A percentile compares a stretch with the other conserved stretches of the same genome.
Evolutionary conservation across 129 eudicot species (phyloP).

Genomic region (Artemisia annua): DNA sequence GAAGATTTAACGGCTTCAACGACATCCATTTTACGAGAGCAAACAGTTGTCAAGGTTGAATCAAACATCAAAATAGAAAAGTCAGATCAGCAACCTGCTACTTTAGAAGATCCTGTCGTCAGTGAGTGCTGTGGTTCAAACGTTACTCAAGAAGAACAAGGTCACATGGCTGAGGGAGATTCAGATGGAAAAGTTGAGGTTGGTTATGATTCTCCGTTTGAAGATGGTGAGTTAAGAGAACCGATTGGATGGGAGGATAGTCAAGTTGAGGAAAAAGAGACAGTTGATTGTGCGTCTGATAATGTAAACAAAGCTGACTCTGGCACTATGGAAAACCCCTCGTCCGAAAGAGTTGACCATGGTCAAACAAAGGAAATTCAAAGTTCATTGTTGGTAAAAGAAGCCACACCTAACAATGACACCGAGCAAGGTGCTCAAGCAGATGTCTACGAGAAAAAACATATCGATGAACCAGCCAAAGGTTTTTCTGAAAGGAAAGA

Average conservation of each 20-base stretch:
- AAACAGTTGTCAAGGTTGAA: slow-evolving; percentile 22
- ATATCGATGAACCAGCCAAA: slow-evolving; percentile 17
- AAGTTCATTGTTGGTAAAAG: slow-evolving; percentile 29
- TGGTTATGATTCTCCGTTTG: slow-evolving; percentile 85
- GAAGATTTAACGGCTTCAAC: slow-evolving; percentile 43
- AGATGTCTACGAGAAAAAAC: slow-evolving; percentile 17
- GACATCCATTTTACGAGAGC: slow-evolving; percentile 32
- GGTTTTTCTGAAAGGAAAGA: slow-evolving; percentile 7
- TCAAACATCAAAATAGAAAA: neutral
- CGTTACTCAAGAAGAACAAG: slow-evolving; percentile 39
- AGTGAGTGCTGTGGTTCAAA: slow-evolving; percentile 37
- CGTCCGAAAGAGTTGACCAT: slow-evolving; percentile 41
- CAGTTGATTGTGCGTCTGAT: slow-evolving; percentile 27
- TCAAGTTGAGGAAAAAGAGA: too few relatives aligned
- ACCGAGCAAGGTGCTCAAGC: slow-evolving; percentile 20
- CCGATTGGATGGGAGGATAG: slow-evolving; percentile 20
- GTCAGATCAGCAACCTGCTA: slow-evolving; percentile 24
- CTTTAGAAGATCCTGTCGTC: slow-evolving; percentile 24
- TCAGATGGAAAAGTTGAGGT: slow-evolving; percentile 30
- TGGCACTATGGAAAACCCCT: slow-evolving; percentile 42
- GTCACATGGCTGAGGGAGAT: slow-evolving; percentile 37
- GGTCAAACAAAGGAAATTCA: slow-evolving; percentile 26
- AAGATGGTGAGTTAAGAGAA: slow-evolving; percentile 82
- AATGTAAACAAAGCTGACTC: slow-evolving; percentile 42
- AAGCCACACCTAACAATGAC: slow-evolving; percentile 26